phyloP scores from a whole-genome alignment of 257 asterid genomes.

The Fraxinus excelsior region DNA sequence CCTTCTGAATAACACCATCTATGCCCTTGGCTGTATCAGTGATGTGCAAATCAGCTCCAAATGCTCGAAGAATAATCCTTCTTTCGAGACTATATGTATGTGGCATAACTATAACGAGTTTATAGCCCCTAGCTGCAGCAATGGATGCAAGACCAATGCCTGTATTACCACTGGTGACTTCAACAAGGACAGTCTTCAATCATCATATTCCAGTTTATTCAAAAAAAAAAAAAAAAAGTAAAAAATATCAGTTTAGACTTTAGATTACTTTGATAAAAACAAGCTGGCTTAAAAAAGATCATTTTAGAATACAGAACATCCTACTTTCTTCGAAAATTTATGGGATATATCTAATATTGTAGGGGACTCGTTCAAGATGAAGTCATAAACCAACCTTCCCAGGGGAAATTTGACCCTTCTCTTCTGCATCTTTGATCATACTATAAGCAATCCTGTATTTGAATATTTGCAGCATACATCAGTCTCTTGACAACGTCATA shows the following conservation, averaged over 20 bases:
- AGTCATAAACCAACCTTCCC: conserved; percentile 39
- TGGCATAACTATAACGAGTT: conserved; percentile 48
- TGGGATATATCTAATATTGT: too few relatives aligned
- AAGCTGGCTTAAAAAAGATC: neutral
- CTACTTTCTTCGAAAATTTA: too few relatives aligned
- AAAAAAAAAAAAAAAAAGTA: neutral
- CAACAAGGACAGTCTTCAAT: conserved; percentile 44
- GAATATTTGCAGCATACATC: neutral
- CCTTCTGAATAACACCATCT: conserved; percentile 35
- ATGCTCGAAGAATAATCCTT: conserved; percentile 44
- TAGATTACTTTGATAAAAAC: neutral
- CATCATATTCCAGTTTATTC: conserved; percentile 10
- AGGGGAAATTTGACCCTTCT: conserved; percentile 48
- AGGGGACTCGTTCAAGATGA: too few relatives aligned
- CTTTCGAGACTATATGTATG: conserved; percentile 42
- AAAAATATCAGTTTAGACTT: neutral
- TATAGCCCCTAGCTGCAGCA: conserved; percentile 48
- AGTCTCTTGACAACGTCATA: neutral
- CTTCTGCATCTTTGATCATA: conserved; percentile 60
- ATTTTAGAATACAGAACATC: too few relatives aligned
- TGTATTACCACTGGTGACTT: conserved; percentile 50
- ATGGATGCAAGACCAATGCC: conserved; percentile 54
- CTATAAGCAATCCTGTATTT: conserved; percentile 46
- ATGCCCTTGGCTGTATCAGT: conserved; percentile 38
- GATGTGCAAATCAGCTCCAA: conserved; percentile 47